Evolutionary conservation across 805 yeast genomes (phyloP).

Genomic region (Wickerhamomyces bisporus): DNA sequence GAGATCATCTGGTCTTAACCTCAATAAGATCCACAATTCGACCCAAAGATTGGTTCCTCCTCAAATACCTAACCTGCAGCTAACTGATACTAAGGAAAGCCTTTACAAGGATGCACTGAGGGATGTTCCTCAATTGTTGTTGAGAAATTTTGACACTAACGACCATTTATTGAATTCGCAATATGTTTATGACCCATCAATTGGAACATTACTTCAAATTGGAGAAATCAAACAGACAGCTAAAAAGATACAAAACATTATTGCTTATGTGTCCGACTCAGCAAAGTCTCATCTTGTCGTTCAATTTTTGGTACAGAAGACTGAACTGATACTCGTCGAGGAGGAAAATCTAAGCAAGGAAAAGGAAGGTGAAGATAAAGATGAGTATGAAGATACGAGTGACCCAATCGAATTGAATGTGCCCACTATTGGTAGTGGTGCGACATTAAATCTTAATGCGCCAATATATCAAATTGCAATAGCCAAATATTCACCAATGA

Average conservation of each 20-base stretch:
- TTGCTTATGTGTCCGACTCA: conserved; percentile 5
- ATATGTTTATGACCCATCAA: conserved; percentile 33
- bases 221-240: conserved; percentile 1
- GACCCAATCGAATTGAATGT: neutral
- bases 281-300: conserved; percentile 1
- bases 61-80: conserved; percentile 4
- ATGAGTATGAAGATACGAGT: neutral
- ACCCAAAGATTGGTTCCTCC: conserved; percentile 5
- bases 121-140: neutral
- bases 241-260: neutral
- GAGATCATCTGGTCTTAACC: conserved; percentile 16
- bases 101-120: neutral
- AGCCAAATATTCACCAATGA: conserved; percentile 21
- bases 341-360: neutral
- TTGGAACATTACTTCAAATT: conserved; percentile 17
- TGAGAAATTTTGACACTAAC: conserved; percentile 1
- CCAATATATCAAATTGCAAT: conserved; percentile 38
- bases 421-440: conserved; percentile 11
- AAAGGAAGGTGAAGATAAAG: neutral
- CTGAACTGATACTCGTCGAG: conserved; percentile 1
- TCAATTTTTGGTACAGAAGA: neutral
- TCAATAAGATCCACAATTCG: conserved; percentile 13
- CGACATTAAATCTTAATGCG: conserved; percentile 26
- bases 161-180: conserved; percentile 16
- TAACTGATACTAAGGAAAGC: neutral